Evolutionary conservation across 495 filamentous ascomycete genomes (phyloP), one percentile per base, ranked within the genome.

Genomic region (Hyphodiscus hymeniophilus): DNA sequence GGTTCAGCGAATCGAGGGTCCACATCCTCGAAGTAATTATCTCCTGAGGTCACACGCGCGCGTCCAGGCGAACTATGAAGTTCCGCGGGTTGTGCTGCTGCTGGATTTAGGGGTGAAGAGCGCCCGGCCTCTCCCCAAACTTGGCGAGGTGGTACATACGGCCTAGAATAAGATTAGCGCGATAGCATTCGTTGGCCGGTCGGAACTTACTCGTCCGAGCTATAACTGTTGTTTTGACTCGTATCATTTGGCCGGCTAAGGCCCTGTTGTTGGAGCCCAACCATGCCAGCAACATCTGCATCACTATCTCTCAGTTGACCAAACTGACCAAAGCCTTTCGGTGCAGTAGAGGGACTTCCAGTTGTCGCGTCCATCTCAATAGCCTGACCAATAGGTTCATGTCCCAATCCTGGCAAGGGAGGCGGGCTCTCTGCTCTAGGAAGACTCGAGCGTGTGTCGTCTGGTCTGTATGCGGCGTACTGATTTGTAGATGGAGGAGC

Each of bases 21-120:
- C 16, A 92, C 83, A 61, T 96, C 92, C 74, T 98, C 92, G 60
- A 91, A 95, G 65, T 96, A 96, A 48, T 75, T 65, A 36, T 72
- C 71, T 1, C 33, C 20, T 18, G 75, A 73, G 21, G 60, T 64
- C 15, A 60, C 60, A 40, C 76, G 62, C 36, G 59, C 62, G 15
- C 42, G 40, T 20, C 10, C 38, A 7, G 42, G 30, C 66, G 63
- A 52, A 44, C 58, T 62, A 56, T 44, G 39, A 58, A 58, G 54
- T 45, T 55, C 49, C 56, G 59, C 23, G 57, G 60, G 38, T 60
- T 56, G 41, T 56, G 60, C 51, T 55, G 60, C 51, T 55, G 60
- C 44, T 49, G 56, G 35, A 45, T 55, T 46, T 39, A 53, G 52
- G 47, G 51, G 62, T 63, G 42, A 66, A 55, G 64, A 57, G 78